Conservation (phyloP, 345 rosid species). For the Sonneratia alba region DNA sequence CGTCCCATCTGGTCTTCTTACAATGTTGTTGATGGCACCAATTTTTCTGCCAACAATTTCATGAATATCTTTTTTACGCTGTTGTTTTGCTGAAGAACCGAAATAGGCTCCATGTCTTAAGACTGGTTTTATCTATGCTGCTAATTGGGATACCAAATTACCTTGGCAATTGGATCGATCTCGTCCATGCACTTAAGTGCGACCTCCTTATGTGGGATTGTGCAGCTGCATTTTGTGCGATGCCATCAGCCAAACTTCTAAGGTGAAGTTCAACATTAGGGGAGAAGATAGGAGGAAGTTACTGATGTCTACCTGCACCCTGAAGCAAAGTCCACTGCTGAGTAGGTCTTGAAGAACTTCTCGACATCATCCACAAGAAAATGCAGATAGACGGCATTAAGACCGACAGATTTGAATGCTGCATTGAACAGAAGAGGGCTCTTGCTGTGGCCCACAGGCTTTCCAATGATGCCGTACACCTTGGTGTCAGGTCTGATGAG, state of each 20-base stretch:
- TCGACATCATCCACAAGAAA: slow-evolving; percentile 31
- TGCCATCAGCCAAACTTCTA: neutral
- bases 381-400: slow-evolving; percentile 31
- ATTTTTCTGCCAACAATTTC: slow-evolving; percentile 1
- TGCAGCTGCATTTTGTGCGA: slow-evolving; percentile 22
- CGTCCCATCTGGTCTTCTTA: slow-evolving; percentile 25
- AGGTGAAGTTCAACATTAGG: neutral
- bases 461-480: slow-evolving; percentile 31
- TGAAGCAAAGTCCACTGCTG: slow-evolving; percentile 25
- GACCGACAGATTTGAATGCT: slow-evolving; percentile 27
- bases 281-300: neutral
- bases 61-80: slow-evolving; percentile 8
- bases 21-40: slow-evolving; percentile 23
- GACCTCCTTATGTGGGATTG: slow-evolving; percentile 45
- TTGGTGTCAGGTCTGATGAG: slow-evolving; percentile 31
- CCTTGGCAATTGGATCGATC: slow-evolving; percentile 36
- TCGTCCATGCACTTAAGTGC: slow-evolving; percentile 36
- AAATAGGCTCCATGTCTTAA: too few relatives aligned
- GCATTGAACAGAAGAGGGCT: slow-evolving; percentile 36
- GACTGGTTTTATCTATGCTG: neutral
- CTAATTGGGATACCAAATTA: neutral
- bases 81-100: slow-evolving; percentile 14
- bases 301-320: slow-evolving; percentile 22
- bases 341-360: slow-evolving; percentile 27
- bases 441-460: slow-evolving; percentile 44